phyloP scores from a whole-genome alignment of 106 monocot species.

The Allium fistulosum region DNA sequence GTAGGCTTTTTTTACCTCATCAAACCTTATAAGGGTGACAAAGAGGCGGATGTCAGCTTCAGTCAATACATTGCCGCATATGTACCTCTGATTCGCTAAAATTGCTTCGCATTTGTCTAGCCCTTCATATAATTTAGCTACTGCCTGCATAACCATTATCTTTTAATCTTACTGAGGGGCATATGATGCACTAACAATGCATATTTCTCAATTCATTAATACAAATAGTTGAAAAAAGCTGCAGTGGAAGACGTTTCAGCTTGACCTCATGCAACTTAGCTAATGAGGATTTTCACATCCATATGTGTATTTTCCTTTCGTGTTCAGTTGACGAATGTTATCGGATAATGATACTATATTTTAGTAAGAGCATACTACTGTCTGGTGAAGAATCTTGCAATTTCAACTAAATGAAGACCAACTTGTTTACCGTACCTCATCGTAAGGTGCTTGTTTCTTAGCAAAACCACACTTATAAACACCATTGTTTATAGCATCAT shows the following conservation, averaged over 20 bases:
- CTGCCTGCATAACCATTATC: constrained; percentile 36
- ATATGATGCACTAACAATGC: too few species aligned
- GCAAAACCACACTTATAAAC: constrained; percentile 97
- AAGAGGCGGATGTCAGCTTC: constrained; percentile 92
- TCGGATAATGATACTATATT: too few species aligned
- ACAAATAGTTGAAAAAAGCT: too few species aligned
- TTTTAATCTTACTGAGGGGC: too few species aligned
- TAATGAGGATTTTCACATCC: too few species aligned
- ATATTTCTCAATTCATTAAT: too few species aligned
- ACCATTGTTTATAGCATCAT: constrained; percentile 89
- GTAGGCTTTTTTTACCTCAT: constrained; percentile 58
- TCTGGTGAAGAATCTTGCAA: too few species aligned
- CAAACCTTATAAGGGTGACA: constrained; percentile 94
- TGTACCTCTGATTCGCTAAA: constrained; percentile 71
- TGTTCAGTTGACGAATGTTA: too few species aligned
- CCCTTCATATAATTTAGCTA: constrained; percentile 49
- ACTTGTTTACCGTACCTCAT: constrained; percentile 64
- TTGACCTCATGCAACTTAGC: too few species aligned
- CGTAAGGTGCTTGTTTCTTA: constrained; percentile 81
- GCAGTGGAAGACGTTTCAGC: too few species aligned
- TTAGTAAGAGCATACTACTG: too few species aligned
- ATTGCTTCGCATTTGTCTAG: constrained; percentile 86
- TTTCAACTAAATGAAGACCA: neutral
- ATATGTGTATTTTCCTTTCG: too few species aligned
- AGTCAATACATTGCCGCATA: constrained; percentile 74